Evolutionary conservation across 2,329 filamentous ascomycete species (phyloP).

Genomic region (Trichoderma semiorbis): DNA sequence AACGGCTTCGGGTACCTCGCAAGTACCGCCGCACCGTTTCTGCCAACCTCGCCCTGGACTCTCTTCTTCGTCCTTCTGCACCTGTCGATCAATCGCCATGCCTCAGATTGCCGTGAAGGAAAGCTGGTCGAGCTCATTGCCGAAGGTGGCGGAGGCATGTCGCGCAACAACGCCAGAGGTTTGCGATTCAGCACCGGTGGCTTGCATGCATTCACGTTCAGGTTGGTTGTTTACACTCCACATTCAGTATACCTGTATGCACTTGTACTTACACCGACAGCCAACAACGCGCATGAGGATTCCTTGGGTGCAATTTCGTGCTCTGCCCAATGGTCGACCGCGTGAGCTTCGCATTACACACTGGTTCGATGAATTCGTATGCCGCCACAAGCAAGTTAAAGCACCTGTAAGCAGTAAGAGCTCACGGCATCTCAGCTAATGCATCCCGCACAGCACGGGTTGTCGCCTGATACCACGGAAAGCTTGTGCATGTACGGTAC

Average conservation of each 20-base stretch:
- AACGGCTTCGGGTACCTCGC: neutral
- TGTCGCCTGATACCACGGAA: neutral
- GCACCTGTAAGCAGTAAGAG: slow-evolving; percentile 2
- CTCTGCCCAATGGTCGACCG: neutral
- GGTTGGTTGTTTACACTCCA: neutral
- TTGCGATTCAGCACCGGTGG: neutral
- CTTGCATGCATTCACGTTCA: neutral
- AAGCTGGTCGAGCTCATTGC: neutral
- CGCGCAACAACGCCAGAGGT: slow-evolving; percentile 7
- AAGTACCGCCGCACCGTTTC: neutral
- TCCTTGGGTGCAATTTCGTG: neutral
- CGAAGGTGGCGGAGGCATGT: slow-evolving; percentile 10
- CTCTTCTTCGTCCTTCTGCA: neutral
- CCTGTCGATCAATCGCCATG: neutral
- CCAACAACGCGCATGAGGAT: neutral
- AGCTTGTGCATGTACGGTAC: neutral
- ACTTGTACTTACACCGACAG: neutral
- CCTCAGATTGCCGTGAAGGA: slow-evolving; percentile 5
- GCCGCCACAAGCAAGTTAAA: neutral
- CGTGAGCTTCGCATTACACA: neutral
- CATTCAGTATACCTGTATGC: neutral
- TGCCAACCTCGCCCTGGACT: neutral
- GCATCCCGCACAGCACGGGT: neutral
- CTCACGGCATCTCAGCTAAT: slow-evolving; percentile 9
- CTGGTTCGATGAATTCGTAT: neutral